phyloP scores from a whole-genome alignment of 2,329 filamentous ascomycete species.

The Trichoderma hamatum region DNA sequence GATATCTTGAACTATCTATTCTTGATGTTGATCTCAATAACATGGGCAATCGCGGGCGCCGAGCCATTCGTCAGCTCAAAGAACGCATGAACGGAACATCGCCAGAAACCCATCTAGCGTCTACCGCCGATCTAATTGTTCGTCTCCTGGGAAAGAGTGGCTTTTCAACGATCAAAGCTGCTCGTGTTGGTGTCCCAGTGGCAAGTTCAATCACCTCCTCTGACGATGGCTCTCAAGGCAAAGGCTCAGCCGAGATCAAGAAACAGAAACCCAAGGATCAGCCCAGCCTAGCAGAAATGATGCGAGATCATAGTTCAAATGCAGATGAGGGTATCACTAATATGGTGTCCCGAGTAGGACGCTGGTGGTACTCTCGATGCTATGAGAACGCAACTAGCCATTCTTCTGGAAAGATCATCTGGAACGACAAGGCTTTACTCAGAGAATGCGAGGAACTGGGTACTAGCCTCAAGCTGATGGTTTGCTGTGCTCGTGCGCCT shows the following conservation, averaged over 20 bases:
- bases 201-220: conserved; percentile 53
- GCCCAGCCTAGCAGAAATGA: conserved; percentile 69
- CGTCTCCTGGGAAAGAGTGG: conserved; percentile 68
- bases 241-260: conserved; percentile 33
- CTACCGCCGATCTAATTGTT: conserved; percentile 63
- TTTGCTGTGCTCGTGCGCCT: conserved; percentile 88
- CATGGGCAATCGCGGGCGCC: conserved; percentile 73
- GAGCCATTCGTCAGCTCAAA: conserved; percentile 71
- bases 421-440: conserved; percentile 74
- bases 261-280: conserved; percentile 48
- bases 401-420: conserved; percentile 63
- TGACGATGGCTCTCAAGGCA: conserved; percentile 29
- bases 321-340: conserved; percentile 87
- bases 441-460: conserved; percentile 84
- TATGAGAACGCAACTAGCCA: conserved; percentile 72
- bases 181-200: conserved; percentile 76
- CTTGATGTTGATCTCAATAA: conserved; percentile 81
- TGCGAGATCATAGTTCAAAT: conserved; percentile 67
- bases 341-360: conserved; percentile 86
- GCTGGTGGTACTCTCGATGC: conserved; percentile 96
- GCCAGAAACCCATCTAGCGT: conserved; percentile 62
- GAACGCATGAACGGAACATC: conserved; percentile 66
- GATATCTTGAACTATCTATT: conserved; percentile 77
- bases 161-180: conserved; percentile 73
- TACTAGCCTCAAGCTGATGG: conserved; percentile 86